Base-by-base conservation (phyloP, 805 yeast species). In the Lipomyces chichibuensis region DNA sequence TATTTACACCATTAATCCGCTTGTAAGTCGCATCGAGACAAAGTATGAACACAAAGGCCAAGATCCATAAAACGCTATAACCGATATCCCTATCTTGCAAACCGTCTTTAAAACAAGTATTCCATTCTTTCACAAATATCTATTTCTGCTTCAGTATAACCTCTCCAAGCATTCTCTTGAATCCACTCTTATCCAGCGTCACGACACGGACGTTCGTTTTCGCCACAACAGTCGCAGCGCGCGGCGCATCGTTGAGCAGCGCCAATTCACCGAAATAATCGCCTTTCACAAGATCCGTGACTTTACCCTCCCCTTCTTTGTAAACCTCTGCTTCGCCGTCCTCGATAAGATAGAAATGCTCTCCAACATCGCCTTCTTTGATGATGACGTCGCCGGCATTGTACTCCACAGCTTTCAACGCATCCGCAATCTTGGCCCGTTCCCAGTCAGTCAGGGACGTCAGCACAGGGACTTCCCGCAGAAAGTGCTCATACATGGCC, bases 251-350 rank as follows among this genome's bases (percentile, higher is more conserved):
- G 74, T 93, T 90, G 73, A 95, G 83, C 73, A 95, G 82, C 2
- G 99, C 98, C 70, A 95, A 87, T 80, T 95, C 99, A 72, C 99
- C 99, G 78, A 95, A 95, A 80, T 95, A 95, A 77, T 90, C 97
- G 70, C 98, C 98, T 74, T 89, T 87, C 57, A 83, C 79, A 67
- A 92, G 82, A 17, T 81, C 81, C 27, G 83, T 84, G 43, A 92
- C 83, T 56, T 84, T 82, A 29, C 93, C 93, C 57, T 83, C 83
- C 51, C 82, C 86, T 56, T 82, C 78, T 75, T 87, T 90, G 55
- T 84, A 76, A 54, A 95, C 95, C 69, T 87, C 86, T 65, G 97
- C 97, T 64, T 84, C 84, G 71, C 99, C 99, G 72, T 87, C 83
- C 79, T 93, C 91, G 64, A 90, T 86, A 65, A 90, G 78, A 75